Evolutionary conservation across 2,329 filamentous ascomycete genomes (phyloP).

Genomic region (Phaeoacremonium minimum): DNA sequence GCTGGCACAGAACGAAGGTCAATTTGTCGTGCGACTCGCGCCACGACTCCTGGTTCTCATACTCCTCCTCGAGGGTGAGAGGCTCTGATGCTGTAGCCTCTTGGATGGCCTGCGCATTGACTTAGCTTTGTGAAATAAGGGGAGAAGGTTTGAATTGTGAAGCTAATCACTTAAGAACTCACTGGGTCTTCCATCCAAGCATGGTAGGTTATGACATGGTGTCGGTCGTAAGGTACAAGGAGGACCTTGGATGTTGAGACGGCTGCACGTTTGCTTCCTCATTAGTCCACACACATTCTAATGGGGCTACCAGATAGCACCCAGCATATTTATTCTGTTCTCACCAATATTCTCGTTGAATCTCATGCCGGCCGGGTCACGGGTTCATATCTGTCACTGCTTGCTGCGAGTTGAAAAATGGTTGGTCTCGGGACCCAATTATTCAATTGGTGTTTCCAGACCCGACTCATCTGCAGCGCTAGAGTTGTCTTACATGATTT

Average conservation of each 20-base stretch:
- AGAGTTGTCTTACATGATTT: background rate
- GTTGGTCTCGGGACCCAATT: too few species aligned
- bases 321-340: too few species aligned
- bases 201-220: conserved; percentile 81
- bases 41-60: conserved; percentile 88
- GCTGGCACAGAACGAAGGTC: conserved; percentile 80
- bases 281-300: too few species aligned
- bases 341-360: conserved; percentile 40
- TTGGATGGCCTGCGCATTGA: conserved; percentile 59
- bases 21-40: conserved; percentile 77
- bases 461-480: background rate
- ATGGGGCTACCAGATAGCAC: too few species aligned
- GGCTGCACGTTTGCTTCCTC: conserved; percentile 45
- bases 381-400: too few species aligned
- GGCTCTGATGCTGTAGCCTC: conserved; percentile 84
- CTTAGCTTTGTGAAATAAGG: too few species aligned
- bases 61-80: conserved; percentile 75
- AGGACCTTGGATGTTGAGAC: conserved; percentile 62
- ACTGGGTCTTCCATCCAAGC: conserved; percentile 86
- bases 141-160: too few species aligned
- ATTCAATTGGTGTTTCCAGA: background rate
- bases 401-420: too few species aligned
- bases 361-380: conserved; percentile 36
- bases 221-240: conserved; percentile 77
- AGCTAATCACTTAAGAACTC: conserved; percentile 16